Base-by-base conservation (phyloP, 768 basidiomycete genomes). In the Tephrocybe sp. region DNA sequence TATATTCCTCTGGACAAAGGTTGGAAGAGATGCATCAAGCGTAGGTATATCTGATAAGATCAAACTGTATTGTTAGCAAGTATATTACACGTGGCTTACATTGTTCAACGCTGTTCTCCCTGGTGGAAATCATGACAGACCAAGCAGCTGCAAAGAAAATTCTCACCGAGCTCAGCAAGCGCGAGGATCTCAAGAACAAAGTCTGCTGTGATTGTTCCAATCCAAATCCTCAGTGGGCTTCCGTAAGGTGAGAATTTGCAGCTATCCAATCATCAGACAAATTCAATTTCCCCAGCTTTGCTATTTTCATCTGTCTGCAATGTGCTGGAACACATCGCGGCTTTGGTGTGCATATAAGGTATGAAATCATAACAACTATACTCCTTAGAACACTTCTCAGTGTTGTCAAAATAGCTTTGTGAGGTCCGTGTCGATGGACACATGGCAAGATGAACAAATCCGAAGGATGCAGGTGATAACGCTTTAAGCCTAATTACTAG, bases 191-290 rank as follows among this genome's bases (percentile, higher is more conserved):
- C 54, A 74, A 75, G 30, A 95, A 97, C 73, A 87, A 83, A 69
- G 57, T 72, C 38, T 97, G 93, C 65, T 77, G 79, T 12, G 93
- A 96, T 65, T 97, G 93, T 61, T 68, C 72, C 9, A 92, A 88
- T 54, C 93, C 89, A n/a, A 90, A 92, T 62, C 94, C 94, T 0
- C 94, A 96, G 65, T 98, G 94, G 94, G 91, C 92, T n/a, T 85
- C 84, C 20, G 68, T 91, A 56, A 82, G 87, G 88, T 88, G 58
- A 53, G 69, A 54, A 26, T 12, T 23, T 42, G 31, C 51, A 39
- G 5, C 4, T 42, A 48, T 36, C 42, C 5, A 51, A 6, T 43
- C 20, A 33, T 32, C 55, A 54, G 55, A 38, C 55, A 58, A 47
- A 26, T 26, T 60, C 43, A 52, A 20, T 13, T 41, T 45, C 45